Evolutionary conservation across 1,284 basidiomycete genomes (phyloP).

Genomic region (Marasmius tenuissimus): DNA sequence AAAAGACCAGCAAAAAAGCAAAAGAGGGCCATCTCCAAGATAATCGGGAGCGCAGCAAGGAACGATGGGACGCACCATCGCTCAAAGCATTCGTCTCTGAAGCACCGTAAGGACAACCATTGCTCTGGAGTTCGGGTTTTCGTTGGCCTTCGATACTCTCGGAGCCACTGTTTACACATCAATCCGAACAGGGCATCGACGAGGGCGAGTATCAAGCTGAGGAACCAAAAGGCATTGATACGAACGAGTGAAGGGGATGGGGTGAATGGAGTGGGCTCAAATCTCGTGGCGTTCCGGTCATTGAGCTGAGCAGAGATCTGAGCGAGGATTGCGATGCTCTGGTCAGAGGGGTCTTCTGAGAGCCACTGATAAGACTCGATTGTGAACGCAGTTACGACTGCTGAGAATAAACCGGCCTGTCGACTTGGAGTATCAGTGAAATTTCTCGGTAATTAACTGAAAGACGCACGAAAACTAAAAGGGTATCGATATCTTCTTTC

Average conservation of each 20-base stretch:
- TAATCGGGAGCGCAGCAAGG: conserved; percentile 1
- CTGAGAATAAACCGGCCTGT: conserved; percentile 21
- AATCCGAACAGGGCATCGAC: conserved; percentile 3
- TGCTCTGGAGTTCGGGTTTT: neutral
- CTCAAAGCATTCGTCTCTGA: neutral
- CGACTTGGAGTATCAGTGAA: neutral
- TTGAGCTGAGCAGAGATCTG: conserved; percentile 7
- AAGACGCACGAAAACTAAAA: conserved; percentile 2
- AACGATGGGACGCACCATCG: neutral
- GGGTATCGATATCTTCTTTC: conserved; percentile 10
- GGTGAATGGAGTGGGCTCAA: neutral
- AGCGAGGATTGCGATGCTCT: conserved; percentile 8
- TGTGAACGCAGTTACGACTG: conserved; percentile 18
- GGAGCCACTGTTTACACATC: conserved; percentile 11
- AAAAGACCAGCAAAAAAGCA: conserved; percentile 4
- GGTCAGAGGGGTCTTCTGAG: conserved; percentile 6
- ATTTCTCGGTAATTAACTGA: neutral
- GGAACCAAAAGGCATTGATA: conserved; percentile 11
- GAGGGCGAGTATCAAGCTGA: conserved; percentile 7
- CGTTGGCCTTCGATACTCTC: conserved; percentile 1
- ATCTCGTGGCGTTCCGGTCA: neutral
- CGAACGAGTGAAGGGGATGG: neutral
- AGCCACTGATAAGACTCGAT: conserved; percentile 18
- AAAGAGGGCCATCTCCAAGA: conserved; percentile 4
- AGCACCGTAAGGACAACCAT: conserved; percentile 2